These are phyloP conservation scores for Fusarium sambucinum DNA, from an alignment of 2,329 filamentous ascomycete genomes.

Conservation along the genomic window DNA sequence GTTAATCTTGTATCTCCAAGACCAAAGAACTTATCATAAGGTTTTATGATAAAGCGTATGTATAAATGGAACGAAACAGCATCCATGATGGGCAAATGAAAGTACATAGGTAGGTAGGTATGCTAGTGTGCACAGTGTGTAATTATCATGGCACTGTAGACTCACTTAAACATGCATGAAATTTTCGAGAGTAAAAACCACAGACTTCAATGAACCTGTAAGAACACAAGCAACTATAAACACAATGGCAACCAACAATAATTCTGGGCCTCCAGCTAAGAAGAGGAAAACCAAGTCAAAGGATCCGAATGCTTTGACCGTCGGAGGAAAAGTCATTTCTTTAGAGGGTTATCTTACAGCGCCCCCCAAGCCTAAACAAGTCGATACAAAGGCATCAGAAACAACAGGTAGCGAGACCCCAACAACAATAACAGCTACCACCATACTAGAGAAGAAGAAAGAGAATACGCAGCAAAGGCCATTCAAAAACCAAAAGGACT, in stretches of 20 bases:
- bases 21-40: not conserved
- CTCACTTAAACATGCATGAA: slow-evolving; percentile 13
- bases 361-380: slow-evolving; percentile 48
- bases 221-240: not conserved
- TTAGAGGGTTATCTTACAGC: slow-evolving; percentile 62
- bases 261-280: slow-evolving; percentile 51
- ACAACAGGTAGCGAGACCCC: slow-evolving; percentile 10
- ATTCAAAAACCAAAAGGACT: slow-evolving; percentile 21
- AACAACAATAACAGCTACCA: slow-evolving; percentile 3
- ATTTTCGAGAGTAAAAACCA: slow-evolving; percentile 23
- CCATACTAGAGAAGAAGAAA: slow-evolving; percentile 3
- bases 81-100: no score
- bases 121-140: not conserved
- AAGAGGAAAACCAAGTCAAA: slow-evolving; percentile 56
- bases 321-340: slow-evolving; percentile 63
- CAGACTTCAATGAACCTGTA: not conserved
- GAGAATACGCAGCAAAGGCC: not conserved
- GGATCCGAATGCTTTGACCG: slow-evolving; percentile 55
- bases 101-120: not conserved
- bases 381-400: slow-evolving; percentile 7
- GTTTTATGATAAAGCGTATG: not conserved
- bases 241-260: slow-evolving; percentile 46
- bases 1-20: not conserved
- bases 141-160: not conserved
- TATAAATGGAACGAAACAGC: not conserved